These are phyloP conservation scores for Myxozyma mucilagina DNA, from an alignment of 805 yeast genomes.

Conservation along the genomic window DNA sequence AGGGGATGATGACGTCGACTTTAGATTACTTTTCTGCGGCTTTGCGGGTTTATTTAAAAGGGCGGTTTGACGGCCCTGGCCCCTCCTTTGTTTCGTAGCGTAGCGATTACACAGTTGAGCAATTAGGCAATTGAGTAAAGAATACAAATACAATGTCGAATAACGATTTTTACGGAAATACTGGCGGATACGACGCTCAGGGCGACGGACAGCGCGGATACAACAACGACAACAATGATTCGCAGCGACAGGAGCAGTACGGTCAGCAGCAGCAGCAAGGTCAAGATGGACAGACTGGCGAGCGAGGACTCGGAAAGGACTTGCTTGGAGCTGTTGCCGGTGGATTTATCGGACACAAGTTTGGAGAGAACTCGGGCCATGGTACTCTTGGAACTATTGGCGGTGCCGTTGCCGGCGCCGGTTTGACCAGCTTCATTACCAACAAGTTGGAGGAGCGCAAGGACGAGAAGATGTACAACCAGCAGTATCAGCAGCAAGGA, in stretches of 20 bases:
- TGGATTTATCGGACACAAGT: constrained; percentile 24
- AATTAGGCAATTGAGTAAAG: background rate
- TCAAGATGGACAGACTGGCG: constrained; percentile 16
- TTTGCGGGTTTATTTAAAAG: no score
- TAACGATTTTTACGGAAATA: constrained; percentile 19
- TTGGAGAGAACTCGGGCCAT: constrained; percentile 22
- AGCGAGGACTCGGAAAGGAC: constrained; percentile 26
- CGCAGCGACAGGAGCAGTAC: constrained; percentile 10
- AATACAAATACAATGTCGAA: constrained; percentile 3
- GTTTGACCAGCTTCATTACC: constrained; percentile 11
- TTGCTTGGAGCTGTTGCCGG: constrained; percentile 26
- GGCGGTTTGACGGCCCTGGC: no score
- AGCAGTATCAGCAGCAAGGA: constrained; percentile 3
- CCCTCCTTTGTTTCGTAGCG: no score
- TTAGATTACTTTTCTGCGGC: no score
- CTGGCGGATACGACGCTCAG: constrained; percentile 17
- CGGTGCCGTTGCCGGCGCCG: constrained; percentile 29
- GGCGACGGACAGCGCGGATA: constrained; percentile 20
- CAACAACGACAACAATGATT: no score
- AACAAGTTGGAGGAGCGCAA: background rate
- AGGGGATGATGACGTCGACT: no score
- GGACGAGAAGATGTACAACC: background rate
- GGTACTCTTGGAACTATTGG: constrained; percentile 28
- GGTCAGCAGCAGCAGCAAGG: constrained; percentile 27
- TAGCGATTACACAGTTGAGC: background rate